Evolutionary conservation across 2,329 filamentous ascomycete species (phyloP), one percentile per base, ranked within the genome.

Genomic region (Gliomastix tumulicola): DNA sequence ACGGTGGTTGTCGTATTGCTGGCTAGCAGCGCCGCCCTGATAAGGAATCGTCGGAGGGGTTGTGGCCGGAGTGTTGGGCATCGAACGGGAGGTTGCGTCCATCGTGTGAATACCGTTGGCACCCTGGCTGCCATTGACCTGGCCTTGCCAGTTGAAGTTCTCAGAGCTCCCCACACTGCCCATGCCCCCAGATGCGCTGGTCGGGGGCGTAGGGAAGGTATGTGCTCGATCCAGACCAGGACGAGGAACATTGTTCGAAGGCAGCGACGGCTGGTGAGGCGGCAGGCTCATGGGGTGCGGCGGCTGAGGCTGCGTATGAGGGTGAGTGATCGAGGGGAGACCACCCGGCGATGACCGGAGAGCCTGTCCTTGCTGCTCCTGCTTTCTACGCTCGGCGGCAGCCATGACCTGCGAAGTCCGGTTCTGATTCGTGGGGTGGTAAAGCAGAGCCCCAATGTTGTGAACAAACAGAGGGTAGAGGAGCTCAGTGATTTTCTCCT

Each of bases 401-500:
- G 88, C 84, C 79, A 95, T 90, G 37, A 94, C 87, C 55, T 87
- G 81, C 60, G 82, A 88, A 32, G 83, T 87, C 48, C 87, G 74
- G 46, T 68, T 84, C 55, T 88, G 84, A 57, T 96, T 96, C 28
- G 85, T 83, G 1, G 92, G 90, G 57, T 97, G 90, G 60, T 96
- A 97, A 34, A 97, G 75, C 45, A 97, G 71, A 40, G 88, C 84
- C 41, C 88, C 88, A 56, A 97, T 97, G 63, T 97, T 94, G 63
- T 97, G 89, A 27, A 97, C 92, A 58, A 98, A 98, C 34, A 98
- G 71, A 36, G 92, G 92, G 60, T 97, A 98, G 37, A 97, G 68
- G 33, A 89, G 69, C 63, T 97, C 90, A 0, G 92, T 97, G 45
- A 97, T 98, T 67, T 97, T 97, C 63, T 98, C 92, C 73, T 96